Conservation (phyloP, 1,139 yeast genomes). For the Sugiyamaella castrensis region DNA sequence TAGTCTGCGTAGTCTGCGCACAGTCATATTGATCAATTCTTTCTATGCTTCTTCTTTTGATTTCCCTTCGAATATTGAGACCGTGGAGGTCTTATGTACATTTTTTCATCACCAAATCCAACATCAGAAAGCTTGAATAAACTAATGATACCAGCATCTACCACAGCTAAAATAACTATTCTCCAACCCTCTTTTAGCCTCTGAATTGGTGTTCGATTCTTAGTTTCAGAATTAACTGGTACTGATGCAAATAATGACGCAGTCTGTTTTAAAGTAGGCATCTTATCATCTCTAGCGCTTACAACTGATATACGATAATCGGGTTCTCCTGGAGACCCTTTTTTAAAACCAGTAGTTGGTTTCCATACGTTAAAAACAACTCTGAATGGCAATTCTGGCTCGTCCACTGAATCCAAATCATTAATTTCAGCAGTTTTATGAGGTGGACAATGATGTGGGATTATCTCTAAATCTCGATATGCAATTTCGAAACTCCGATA, state of each 20-base stretch:
- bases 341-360: constrained; percentile 65
- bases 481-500: constrained; percentile 21
- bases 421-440: constrained; percentile 9
- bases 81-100: constrained; percentile 13
- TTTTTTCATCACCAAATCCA: constrained; percentile 41
- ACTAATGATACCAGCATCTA: constrained; percentile 70
- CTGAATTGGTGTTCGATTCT: constrained; percentile 34
- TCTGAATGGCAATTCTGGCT: constrained; percentile 23
- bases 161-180: constrained; percentile 57
- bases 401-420: constrained; percentile 3
- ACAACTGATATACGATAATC: constrained; percentile 70
- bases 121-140: constrained; percentile 60
- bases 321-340: constrained; percentile 66
- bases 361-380: constrained; percentile 75
- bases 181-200: constrained; percentile 49
- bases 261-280: constrained; percentile 51
- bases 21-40: no score
- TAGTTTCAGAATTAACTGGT: constrained; percentile 27
- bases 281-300: constrained; percentile 46
- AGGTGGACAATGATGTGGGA: constrained; percentile 26
- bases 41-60: not conserved
- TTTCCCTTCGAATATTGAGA: constrained; percentile 1
- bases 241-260: constrained; percentile 34
- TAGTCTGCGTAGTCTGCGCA: no score
- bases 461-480: constrained; percentile 24